These are phyloP conservation scores for Zymoseptoria crescenta DNA, from an alignment of 2,329 filamentous ascomycete species.

Conservation along the genomic window DNA sequence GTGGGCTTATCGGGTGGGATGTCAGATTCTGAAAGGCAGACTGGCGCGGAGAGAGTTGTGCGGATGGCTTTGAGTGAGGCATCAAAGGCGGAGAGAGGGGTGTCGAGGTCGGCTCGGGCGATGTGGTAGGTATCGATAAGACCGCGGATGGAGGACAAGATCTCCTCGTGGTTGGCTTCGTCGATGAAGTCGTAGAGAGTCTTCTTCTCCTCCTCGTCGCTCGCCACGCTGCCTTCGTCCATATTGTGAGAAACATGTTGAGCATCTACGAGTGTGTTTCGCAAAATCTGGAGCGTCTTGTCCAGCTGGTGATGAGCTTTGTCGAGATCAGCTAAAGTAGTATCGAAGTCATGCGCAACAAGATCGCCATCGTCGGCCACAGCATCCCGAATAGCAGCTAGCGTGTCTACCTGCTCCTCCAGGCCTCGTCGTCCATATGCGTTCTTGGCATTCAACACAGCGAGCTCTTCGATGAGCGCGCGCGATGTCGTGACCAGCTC, in stretches of 20 bases:
- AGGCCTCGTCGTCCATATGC: conserved; percentile 35
- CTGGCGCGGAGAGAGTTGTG: conserved; percentile 7
- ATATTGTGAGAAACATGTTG: conserved; percentile 36
- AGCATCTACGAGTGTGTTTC: conserved; percentile 56
- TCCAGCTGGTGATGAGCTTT: conserved; percentile 57
- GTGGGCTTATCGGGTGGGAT: conserved; percentile 23
- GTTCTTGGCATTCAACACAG: conserved; percentile 55
- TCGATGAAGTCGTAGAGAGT: conserved; percentile 71
- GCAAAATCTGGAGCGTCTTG: conserved; percentile 58
- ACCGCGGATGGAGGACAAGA: conserved; percentile 59
- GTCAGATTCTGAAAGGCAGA: background rate
- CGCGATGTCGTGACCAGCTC: conserved; percentile 74
- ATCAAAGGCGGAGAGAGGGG: conserved; percentile 60
- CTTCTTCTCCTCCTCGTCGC: conserved; percentile 33
- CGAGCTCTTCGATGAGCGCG: conserved; percentile 66
- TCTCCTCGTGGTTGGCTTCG: conserved; percentile 57
- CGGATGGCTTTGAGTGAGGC: conserved; percentile 43
- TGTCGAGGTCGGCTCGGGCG: conserved; percentile 50
- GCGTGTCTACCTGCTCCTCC: conserved; percentile 37
- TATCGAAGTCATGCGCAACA: conserved; percentile 39
- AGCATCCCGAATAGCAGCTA: conserved; percentile 38
- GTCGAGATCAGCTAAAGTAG: conserved; percentile 46
- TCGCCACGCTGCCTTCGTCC: background rate
- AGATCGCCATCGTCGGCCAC: conserved; percentile 36
- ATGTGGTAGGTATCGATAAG: conserved; percentile 66